Evolutionary conservation across 2,329 filamentous ascomycete genomes (phyloP).

Genomic region (Neonectria neomacrospora): DNA sequence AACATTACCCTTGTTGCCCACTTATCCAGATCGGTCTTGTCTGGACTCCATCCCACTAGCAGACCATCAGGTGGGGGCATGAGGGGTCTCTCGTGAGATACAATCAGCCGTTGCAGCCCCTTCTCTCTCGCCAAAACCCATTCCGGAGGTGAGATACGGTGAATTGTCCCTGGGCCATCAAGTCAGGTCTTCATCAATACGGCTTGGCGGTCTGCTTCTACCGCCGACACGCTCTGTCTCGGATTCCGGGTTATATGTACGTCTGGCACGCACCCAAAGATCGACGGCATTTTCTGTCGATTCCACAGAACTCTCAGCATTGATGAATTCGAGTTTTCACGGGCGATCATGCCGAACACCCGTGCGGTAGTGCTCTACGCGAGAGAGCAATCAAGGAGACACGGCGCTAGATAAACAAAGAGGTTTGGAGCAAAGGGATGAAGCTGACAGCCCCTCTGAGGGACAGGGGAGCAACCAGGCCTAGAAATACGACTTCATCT

Average conservation of each 20-base stretch:
- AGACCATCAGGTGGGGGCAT: slow-evolving; percentile 6
- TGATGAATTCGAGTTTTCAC: not conserved
- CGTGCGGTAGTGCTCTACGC: not conserved
- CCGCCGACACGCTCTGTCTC: slow-evolving; percentile 1
- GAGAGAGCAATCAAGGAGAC: slow-evolving; percentile 3
- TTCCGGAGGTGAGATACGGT: slow-evolving; percentile 1
- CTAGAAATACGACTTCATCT: slow-evolving; percentile 2
- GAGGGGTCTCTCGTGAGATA: not conserved
- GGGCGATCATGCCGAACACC: not conserved
- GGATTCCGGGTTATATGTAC: not conserved
- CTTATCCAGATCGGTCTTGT: not conserved
- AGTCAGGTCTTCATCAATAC: slow-evolving; percentile 7
- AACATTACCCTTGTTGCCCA: not conserved
- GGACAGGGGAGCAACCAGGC: not conserved
- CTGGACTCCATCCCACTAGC: slow-evolving; percentile 8
- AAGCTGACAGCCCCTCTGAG: slow-evolving; percentile 10
- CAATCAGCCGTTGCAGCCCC: slow-evolving; percentile 12
- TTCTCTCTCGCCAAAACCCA: slow-evolving; percentile 3
- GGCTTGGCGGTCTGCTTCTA: not conserved
- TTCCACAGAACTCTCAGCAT: not conserved
- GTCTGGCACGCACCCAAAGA: not conserved
- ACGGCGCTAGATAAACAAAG: not conserved
- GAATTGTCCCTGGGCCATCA: not conserved
- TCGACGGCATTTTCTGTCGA: not conserved
- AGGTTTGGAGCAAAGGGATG: not conserved